Conservation (phyloP, 2,329 filamentous ascomycete species). For the Exophiala oligosperma region DNA sequence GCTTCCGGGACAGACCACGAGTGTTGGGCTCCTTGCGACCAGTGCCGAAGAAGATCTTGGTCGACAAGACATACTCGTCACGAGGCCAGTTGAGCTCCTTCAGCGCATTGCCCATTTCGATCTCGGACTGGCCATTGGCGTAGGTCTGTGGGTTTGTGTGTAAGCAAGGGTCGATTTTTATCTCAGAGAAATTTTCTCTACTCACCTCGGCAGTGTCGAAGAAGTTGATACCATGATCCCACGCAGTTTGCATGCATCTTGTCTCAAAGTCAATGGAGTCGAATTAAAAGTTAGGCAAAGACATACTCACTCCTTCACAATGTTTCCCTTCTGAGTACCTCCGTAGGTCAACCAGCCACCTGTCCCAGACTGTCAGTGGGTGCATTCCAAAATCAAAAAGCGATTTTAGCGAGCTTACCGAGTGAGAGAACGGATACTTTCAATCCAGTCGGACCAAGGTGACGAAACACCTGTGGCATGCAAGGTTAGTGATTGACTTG, state of each 20-base stretch:
- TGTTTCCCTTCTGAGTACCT: conserved; percentile 53
- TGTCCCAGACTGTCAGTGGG: neutral
- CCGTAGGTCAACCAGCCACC: conserved; percentile 54
- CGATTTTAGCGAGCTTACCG: conserved; percentile 33
- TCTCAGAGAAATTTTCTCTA: neutral
- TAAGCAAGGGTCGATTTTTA: neutral
- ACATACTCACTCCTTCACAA: conserved; percentile 57
- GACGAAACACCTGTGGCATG: conserved; percentile 52
- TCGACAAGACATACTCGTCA: conserved; percentile 59
- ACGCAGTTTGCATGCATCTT: conserved; percentile 53
- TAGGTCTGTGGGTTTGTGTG: conserved; percentile 37
- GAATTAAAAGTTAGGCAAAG: neutral
- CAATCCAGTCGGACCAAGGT: conserved; percentile 67
- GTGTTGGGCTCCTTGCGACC: conserved; percentile 56
- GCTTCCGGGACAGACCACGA: conserved; percentile 67
- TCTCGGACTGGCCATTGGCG: conserved; percentile 53
- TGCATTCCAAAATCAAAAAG: neutral
- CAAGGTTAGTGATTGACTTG: neutral
- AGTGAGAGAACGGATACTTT: conserved; percentile 72
- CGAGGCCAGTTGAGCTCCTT: conserved; percentile 59
- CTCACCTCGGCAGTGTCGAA: conserved; percentile 58
- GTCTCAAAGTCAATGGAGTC: conserved; percentile 13
- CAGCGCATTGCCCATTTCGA: conserved; percentile 56
- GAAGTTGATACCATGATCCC: conserved; percentile 58
- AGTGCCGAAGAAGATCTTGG: conserved; percentile 51